These are phyloP conservation scores for Cymodocea nodosa DNA, from an alignment of 116 monocot species.

Conservation along the genomic window DNA sequence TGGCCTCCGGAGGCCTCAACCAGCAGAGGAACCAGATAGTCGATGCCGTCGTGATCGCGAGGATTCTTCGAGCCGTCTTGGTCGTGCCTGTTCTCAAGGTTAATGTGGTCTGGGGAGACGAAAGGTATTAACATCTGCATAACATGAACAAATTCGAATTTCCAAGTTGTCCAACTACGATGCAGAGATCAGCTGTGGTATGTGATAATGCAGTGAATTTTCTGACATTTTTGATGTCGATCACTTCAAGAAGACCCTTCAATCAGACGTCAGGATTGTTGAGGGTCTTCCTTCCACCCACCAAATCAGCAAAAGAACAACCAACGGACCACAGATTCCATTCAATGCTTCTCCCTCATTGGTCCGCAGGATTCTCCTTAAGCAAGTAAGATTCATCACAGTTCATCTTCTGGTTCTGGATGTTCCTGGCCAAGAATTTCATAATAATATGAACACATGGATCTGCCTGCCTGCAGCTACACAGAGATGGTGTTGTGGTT, in stretches of 20 bases:
- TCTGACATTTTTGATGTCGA: slow-evolving; percentile 71
- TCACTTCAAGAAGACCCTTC: slow-evolving; percentile 57
- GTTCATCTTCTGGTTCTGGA: neutral
- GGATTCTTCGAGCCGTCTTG: slow-evolving; percentile 64
- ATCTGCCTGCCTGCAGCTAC: slow-evolving; percentile 6
- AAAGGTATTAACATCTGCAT: slow-evolving; percentile 32
- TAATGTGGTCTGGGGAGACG: slow-evolving; percentile 73
- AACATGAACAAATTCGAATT: too few species aligned
- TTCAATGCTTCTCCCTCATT: slow-evolving; percentile 40
- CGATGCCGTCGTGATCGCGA: slow-evolving; percentile 79
- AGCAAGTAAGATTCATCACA: neutral
- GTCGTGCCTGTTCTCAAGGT: slow-evolving; percentile 77
- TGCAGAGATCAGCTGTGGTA: neutral
- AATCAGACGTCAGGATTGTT: slow-evolving; percentile 42
- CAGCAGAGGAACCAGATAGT: slow-evolving; percentile 88
- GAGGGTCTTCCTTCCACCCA: slow-evolving; percentile 52
- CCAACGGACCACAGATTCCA: slow-evolving; percentile 20
- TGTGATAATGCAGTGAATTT: slow-evolving; percentile 39
- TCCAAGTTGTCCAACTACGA: too few species aligned
- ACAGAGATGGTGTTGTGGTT: slow-evolving; percentile 10
- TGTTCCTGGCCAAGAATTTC: neutral
- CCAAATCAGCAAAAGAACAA: slow-evolving; percentile 22
- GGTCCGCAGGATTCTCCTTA: slow-evolving; percentile 39
- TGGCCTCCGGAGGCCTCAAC: slow-evolving; percentile 72
- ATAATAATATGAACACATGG: neutral